Conservation (phyloP, 2,329 filamentous ascomycete species). For the Aspergillus sp. region DNA sequence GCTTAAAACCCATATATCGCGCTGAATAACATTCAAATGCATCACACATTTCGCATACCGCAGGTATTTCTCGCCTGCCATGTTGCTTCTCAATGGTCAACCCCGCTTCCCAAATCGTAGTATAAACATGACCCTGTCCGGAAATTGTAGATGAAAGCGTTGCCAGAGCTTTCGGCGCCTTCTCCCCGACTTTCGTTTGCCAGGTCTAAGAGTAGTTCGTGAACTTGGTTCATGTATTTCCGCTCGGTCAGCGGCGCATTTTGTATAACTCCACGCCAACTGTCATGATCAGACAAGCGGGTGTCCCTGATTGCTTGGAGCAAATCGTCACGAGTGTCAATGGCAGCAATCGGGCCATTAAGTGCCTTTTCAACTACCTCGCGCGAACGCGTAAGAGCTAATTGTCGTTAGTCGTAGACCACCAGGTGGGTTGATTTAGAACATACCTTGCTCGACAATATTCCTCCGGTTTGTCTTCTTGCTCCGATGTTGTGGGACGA, state of each 20-base stretch:
- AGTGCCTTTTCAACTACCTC: slow-evolving; percentile 70
- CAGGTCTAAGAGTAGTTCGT: slow-evolving; percentile 69
- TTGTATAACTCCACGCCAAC: slow-evolving; percentile 80
- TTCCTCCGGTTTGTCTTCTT: slow-evolving; percentile 89
- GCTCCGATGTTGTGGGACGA: slow-evolving; percentile 76
- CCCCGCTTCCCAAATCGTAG: slow-evolving; percentile 66
- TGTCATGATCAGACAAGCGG: slow-evolving; percentile 74
- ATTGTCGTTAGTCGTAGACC: slow-evolving; percentile 16
- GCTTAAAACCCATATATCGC: slow-evolving; percentile 6
- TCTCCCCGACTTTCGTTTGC: slow-evolving; percentile 48
- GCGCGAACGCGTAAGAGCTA: slow-evolving; percentile 55
- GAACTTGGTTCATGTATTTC: slow-evolving; percentile 79
- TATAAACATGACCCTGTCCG: slow-evolving; percentile 79
- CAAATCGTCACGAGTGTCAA: slow-evolving; percentile 83
- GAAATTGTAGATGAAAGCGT: slow-evolving; percentile 91
- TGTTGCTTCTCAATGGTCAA: slow-evolving; percentile 13
- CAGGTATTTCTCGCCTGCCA: slow-evolving; percentile 1
- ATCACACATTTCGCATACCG: slow-evolving; percentile 16
- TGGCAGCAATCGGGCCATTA: slow-evolving; percentile 77
- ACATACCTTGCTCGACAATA: slow-evolving; percentile 77
- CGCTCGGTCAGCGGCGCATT: slow-evolving; percentile 73
- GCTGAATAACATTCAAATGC: slow-evolving; percentile 3
- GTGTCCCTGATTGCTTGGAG: slow-evolving; percentile 75
- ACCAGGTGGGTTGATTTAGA: not conserved
- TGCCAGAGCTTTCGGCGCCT: slow-evolving; percentile 58